Evolutionary conservation across 768 basidiomycete species (phyloP), one percentile per base, ranked within the genome.

Genomic region (Hypholoma fasciculare): DNA sequence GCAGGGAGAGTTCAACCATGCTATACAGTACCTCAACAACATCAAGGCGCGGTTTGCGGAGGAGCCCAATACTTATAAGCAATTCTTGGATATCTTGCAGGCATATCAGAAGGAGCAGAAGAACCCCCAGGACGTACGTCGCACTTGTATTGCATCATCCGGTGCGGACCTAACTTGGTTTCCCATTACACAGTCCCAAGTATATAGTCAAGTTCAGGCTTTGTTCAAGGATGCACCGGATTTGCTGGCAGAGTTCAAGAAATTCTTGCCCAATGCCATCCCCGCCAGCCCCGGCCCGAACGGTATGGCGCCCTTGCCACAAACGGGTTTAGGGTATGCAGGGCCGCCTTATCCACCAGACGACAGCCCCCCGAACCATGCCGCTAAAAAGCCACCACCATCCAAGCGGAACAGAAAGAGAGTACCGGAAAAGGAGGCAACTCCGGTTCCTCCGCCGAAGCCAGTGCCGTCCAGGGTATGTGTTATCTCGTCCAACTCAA

Each of bases 21-120:
- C 97, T 13, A 98, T 98, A 61, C 87, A 94, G 66, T 99, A 96
- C 71, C 87, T 99, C 66, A 98, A 97, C 83, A 96, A 96, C 79
- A 98, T 99, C 79, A 98, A 98, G 76, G 87, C 87, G 16, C 87
- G 95, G 19, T 98, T 89, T 72, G 74, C 84, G 11, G 86, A 90
- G 62, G 94, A 97, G 59, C 86, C 90, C n/a, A 93, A 94, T 65
- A 95, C 90, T 34, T 94, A 94, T 74, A 93, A 93, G 72, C 87
- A 90, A 67, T 94, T 94, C 67, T 75, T 94, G 64, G 92, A 94
- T 74, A 91, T 94, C 48, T 74, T 94, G 60, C 92, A 94, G 74
- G 84, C 88, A 44, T 92, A 93, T 74, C 90, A 92, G 68, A 92
- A 91, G 69, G 91, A 96, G 62, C 87, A 89, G 64, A 84, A 84